Evolutionary conservation across 768 basidiomycete genomes (phyloP).

Genomic region (Obba rivulosa): DNA sequence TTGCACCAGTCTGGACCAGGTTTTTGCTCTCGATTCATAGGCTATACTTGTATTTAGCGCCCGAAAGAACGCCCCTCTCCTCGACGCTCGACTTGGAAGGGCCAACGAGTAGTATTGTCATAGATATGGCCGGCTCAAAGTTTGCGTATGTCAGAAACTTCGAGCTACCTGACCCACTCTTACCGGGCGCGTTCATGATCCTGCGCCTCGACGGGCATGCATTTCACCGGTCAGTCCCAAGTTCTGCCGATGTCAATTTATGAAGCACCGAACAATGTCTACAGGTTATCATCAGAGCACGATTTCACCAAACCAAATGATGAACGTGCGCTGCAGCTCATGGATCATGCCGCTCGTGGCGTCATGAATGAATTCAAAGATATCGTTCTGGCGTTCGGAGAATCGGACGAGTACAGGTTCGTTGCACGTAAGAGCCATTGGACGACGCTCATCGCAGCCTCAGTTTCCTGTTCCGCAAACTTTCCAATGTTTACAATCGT

Average conservation of each 20-base stretch:
- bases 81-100: no score
- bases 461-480: slow-evolving; percentile 83
- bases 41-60: no score
- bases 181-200: slow-evolving; percentile 81
- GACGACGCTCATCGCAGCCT: neutral
- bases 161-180: slow-evolving; percentile 81
- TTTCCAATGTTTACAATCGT: slow-evolving; percentile 77
- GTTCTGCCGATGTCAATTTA: slow-evolving; percentile 6
- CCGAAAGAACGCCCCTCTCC: no score
- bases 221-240: slow-evolving; percentile 70
- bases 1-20: no score
- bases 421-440: neutral
- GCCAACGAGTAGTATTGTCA: no score
- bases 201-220: slow-evolving; percentile 89
- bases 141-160: slow-evolving; percentile 88
- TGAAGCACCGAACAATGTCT: neutral
- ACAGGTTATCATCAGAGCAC: slow-evolving; percentile 82
- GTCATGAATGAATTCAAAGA: slow-evolving; percentile 83
- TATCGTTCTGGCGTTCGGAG: slow-evolving; percentile 84
- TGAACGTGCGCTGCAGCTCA: slow-evolving; percentile 74
- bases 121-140: slow-evolving; percentile 82
- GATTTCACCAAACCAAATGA: slow-evolving; percentile 90
- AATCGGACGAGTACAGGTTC: slow-evolving; percentile 96
- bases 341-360: slow-evolving; percentile 84
- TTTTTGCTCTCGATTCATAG: no score